Conservation (phyloP, 2,329 filamentous ascomycete genomes). For the Hymenoscyphus infarciens region DNA sequence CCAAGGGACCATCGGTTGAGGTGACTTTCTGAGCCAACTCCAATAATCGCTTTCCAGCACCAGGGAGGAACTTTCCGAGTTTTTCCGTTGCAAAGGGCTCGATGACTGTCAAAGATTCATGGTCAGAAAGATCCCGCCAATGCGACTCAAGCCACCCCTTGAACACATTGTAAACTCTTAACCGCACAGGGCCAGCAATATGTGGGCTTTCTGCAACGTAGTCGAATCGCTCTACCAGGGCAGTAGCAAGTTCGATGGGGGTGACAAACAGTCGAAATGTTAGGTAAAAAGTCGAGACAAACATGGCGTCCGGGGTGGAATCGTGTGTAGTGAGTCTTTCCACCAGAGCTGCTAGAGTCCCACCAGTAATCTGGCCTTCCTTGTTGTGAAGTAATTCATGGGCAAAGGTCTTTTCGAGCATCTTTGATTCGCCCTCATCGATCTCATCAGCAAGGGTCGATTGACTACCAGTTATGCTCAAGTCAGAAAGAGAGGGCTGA, state of each 20-base stretch:
- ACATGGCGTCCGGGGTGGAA: conserved; percentile 84
- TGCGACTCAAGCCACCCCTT: conserved; percentile 97
- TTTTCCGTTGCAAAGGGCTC: conserved; percentile 74
- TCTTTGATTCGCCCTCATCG: conserved; percentile 74
- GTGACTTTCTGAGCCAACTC: conserved; percentile 79
- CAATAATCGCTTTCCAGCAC: conserved; percentile 73
- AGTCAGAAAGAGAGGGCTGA: conserved; percentile 63
- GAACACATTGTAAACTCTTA: conserved; percentile 93
- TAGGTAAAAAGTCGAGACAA: conserved; percentile 92
- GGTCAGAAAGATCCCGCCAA: conserved; percentile 82
- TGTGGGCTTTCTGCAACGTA: conserved; percentile 78
- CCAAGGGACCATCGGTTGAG: conserved; percentile 66
- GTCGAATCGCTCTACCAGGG: conserved; percentile 86
- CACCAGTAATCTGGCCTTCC: conserved; percentile 90
- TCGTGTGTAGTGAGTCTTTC: conserved; percentile 92
- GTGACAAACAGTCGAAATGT: conserved; percentile 93
- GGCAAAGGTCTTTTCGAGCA: conserved; percentile 89
- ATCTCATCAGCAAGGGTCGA: conserved; percentile 68
- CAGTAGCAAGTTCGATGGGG: conserved; percentile 72
- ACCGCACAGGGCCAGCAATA: conserved; percentile 73
- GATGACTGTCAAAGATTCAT: conserved; percentile 71
- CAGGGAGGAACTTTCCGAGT: conserved; percentile 65
- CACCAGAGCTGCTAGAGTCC: conserved; percentile 85
- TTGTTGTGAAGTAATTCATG: conserved; percentile 93
- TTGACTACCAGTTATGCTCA: conserved; percentile 62